Base-by-base conservation (phyloP, 2,329 filamentous ascomycete genomes). In the Calcarisporium arbuscula region DNA sequence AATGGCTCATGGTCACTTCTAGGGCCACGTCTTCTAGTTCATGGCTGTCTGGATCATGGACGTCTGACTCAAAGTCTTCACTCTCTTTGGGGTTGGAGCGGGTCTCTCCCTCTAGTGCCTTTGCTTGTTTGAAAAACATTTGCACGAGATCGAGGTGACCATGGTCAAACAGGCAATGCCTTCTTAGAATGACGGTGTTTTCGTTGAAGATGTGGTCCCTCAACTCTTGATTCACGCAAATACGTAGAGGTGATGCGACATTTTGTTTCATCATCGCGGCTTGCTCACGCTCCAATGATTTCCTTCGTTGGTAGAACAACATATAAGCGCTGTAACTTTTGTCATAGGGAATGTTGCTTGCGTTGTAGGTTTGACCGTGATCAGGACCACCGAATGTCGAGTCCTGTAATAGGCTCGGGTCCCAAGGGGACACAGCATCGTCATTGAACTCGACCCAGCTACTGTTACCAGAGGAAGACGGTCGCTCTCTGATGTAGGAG, bases 391-490 rank as follows among this genome's bases (percentile, higher is more conserved):
- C 85, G 62, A 88, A 95, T 47, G 89, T 92, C 27, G 81, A 75
- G 35, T 72, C 70, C 40, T 85, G 78, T 61, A 96, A 82, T 16
- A 77, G 72, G 2, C 66, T 64, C 8, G 82, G 77, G 46, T 95
- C 82, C 68, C 90, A 95, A 2, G 69, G 61, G 14, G 68, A 77
- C 17, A 95, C 89, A 32, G 76, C 69, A n/a, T 87, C 81, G 54
- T 98, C 92, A 48, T 98, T 96, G 60, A 95, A 95, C 52, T 95
- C 86, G 8, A 94, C 72, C 92, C 92, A 98, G 5, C 65, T 62
- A 9, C 64, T 63, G 5, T 56, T 55, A 21, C 62, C 56, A 11
- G 57, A 57, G 15, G 70, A 60, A 12, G 63, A 68, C 15, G 85
- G 78, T 14, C 88, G 75, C 56, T 95, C 84, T 34, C 87, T 83